phyloP scores from a whole-genome alignment of 2,329 filamentous ascomycete species.

The Pyricularia sp. region DNA sequence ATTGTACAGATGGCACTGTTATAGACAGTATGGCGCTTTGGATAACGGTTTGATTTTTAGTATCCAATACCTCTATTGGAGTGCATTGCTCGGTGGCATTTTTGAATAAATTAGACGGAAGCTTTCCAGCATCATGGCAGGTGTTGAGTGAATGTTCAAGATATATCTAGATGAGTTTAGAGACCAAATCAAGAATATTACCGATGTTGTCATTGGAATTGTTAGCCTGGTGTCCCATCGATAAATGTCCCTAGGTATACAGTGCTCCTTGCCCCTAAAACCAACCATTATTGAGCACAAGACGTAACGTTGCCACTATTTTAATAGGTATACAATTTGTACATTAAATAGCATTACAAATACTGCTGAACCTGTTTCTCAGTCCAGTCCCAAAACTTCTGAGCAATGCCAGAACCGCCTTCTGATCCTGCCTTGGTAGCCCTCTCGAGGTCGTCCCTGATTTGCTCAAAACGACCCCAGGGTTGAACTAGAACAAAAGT shows the following conservation, averaged over 20 bases:
- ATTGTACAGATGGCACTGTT: background rate
- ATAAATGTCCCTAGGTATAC: background rate
- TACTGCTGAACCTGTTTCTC: constrained; percentile 25
- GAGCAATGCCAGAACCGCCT: constrained; percentile 25
- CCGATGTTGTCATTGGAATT: background rate
- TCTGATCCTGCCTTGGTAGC: constrained; percentile 22
- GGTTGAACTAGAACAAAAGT: constrained; percentile 20
- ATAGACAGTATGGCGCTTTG: background rate
- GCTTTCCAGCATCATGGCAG: background rate
- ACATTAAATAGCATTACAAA: constrained; percentile 2
- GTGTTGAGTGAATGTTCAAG: background rate
- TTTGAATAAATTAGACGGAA: background rate
- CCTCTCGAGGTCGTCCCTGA: constrained; percentile 19
- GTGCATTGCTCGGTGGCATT: background rate
- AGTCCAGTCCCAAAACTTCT: constrained; percentile 31
- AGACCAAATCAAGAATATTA: background rate
- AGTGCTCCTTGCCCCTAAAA: no score
- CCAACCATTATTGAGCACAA: background rate
- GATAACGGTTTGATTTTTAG: background rate
- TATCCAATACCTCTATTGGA: background rate
- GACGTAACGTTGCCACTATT: background rate
- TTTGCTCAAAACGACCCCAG: constrained; percentile 25
- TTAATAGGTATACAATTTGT: no score
- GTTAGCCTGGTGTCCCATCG: background rate
- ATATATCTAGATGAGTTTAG: background rate